Evolutionary conservation across 345 rosid species (phyloP), one percentile per base, ranked within the genome.

Genomic region (Pseudoturritis turrita): DNA sequence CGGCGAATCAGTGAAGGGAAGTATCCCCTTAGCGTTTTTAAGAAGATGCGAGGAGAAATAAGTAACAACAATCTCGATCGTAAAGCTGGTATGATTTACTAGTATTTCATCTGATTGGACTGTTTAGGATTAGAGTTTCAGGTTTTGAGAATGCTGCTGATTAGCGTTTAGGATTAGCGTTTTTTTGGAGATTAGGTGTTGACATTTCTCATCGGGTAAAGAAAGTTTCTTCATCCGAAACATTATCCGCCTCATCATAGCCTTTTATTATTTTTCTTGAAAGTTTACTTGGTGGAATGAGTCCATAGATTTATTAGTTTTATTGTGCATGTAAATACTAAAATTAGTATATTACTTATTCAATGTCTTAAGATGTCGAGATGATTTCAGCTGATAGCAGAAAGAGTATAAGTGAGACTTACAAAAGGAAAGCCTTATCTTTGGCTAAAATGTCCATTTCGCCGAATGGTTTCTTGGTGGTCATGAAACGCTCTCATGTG

Each of bases 401-500:
- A 79, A 86, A 76, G 47, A 36, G 66, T 5, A 44, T 65, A 53
- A 59, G 77, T 11, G 82, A 75, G 64, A 70, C 31, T 52, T 71
- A 60, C 60, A 78, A 50, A 60, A 14, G 12, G 43, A 71, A 39
- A 7, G 77, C 80, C n/a, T 15, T 84, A 35, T 62, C 59, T 56
- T 69, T 36, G 46, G 90, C 84, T 17, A 62, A 31, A 54, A 78
- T 47, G 49, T 72, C 77, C 21, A 25, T 71, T 51, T 75, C 64
- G 15, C 35, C 54, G 1, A 71, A 81, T 10, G 81, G 85, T 53
- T 82, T 80, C 68, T 6, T 77, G 62, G 70, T 74, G 37, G 62
- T 81, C 31, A 82, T 86, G 85, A 79, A 67, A 41, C 86, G 85
- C 55, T 22, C 85, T 11, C 79, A 82, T 57, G 80, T 84, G 3